Base-by-base conservation (phyloP, 139 green algal species). In the Desmodesmus armatus region DNA sequence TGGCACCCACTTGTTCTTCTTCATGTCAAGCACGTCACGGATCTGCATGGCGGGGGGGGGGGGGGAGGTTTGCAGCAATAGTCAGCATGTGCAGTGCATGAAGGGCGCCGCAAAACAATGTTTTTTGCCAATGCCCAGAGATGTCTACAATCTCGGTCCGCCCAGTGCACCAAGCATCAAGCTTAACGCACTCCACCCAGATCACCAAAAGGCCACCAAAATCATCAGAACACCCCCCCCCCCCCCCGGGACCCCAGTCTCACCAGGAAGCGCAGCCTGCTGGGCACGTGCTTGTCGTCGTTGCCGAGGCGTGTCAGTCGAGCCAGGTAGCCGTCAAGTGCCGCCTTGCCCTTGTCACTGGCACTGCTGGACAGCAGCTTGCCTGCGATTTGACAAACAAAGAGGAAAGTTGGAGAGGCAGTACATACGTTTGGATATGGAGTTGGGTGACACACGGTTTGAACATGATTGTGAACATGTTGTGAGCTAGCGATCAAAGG, bases 1-100 rank as follows among this genome's bases (percentile, higher is more conserved):
- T 2, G 90, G 84, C n/a, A 84, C 62, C 83, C 92, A 95, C 66
- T 94, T 93, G 82, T 87, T 91, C 15, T 66, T 55, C 51, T 83
- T 67, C 79, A 97, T 91, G 81, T 98, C 95, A 60, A 95, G 62
- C 35, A 96, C 83, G 71, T 96, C 92, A 60, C 87, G 85, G 29
- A 96, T 88, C 73, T 96, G 84, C 9, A 33, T 3, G n/a, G 47
- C 5, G 63, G 27, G 11, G 27, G 44, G 3, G n/a, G 2, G 71
- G 25, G 3, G 15, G 71, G 41, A 43, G 1, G n/a, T n/a, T n/a
- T n/a, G n/a, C n/a, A n/a, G n/a, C n/a, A n/a, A n/a, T n/a, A n/a
- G n/a, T n/a, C n/a, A n/a, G n/a, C n/a, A n/a, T n/a, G 39, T 25
- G 7, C 49, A 72, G 9, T 55, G 33, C 33, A 70, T n/a, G n/a